Evolutionary conservation across 371 early-diverging fungal species (phyloP), one percentile per base, ranked within the genome.

Genomic region (Haplosporangium sp.): DNA sequence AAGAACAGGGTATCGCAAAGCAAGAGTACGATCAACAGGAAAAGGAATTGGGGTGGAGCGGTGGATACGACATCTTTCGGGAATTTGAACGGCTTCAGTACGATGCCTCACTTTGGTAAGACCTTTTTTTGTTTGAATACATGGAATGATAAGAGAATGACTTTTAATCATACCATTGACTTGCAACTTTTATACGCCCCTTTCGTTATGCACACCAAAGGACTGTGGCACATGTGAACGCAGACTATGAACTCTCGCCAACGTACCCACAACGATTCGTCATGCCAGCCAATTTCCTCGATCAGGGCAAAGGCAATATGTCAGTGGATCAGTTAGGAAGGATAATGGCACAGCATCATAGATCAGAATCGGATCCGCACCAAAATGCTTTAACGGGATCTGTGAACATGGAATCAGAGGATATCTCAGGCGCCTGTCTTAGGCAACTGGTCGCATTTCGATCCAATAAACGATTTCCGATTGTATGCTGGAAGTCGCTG

Each of bases 401-500:
- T 29, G 29, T 29, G 4, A 29, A 29, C 29, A 29, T 29, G 29
- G 29, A 29, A 29, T 29, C 29, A 29, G 29, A 29, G 29, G 29
- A 29, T 29, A 29, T 29, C 50, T 21, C 62, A 0, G 59, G 38
- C 29, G 64, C 61, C 13, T 72, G 65, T 41, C 57, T 79, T 3
- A 65, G 55, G 37, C 73, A 79, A 47, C 60, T 79, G 14, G 58
- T 42, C 1, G 60, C 58, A 1, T 79, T 73, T 50, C 73, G 80
- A 41, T 64, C 73, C 21, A 79, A 65, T 37, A 59, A 40, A 21
- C 69, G 80, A 0, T 79, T 79, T 41, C 80, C 80, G 9, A 47
- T 79, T 23, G 45, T 79, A 9, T 68, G 69, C 29, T 79, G 80
- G 80, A 79, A 52, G 41, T 53, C 65, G 7, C 80, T 73, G 4